A percentile compares a stretch with the other conserved stretches of the same genome.
Conservation (phyloP, 306 rosid species). For the Medicago arabica region DNA sequence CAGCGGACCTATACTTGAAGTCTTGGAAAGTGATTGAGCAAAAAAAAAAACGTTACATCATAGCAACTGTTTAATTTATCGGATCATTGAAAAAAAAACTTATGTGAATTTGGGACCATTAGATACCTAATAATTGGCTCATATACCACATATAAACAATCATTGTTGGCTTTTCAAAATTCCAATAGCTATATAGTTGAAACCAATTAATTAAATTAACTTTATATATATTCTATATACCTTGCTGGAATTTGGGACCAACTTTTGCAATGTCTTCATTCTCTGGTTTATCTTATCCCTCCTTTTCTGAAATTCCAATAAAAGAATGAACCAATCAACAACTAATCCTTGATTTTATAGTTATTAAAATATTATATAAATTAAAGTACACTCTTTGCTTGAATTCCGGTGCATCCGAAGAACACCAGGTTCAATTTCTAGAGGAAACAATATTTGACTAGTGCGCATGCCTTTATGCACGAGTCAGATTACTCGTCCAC, state of each 20-base stretch:
- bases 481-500: too few relatives aligned
- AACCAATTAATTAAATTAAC: constrained; percentile 8
- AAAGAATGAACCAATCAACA: constrained; percentile 21
- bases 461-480: too few relatives aligned
- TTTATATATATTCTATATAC: constrained; percentile 46
- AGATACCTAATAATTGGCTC: constrained; percentile 43
- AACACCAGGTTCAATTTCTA: too few relatives aligned
- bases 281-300: constrained; percentile 96
- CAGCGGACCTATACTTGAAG: constrained; percentile 37
- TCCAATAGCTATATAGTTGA: constrained; percentile 36
- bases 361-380: neutral
- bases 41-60: constrained; percentile 13
- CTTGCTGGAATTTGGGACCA: constrained; percentile 99
- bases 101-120: constrained; percentile 37
- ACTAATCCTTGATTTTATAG: constrained; percentile 21
- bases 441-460: too few relatives aligned
- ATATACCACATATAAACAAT: neutral
- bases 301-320: constrained; percentile 71
- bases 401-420: too few relatives aligned
- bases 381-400: constrained; percentile 4
- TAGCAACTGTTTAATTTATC: constrained; percentile 24
- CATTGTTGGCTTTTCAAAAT: constrained; percentile 30
- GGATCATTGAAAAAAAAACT: neutral
- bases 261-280: constrained; percentile 94
- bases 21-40: constrained; percentile 16